phyloP scores from a whole-genome alignment of 306 rosid species.

The Quercus variabilis region DNA sequence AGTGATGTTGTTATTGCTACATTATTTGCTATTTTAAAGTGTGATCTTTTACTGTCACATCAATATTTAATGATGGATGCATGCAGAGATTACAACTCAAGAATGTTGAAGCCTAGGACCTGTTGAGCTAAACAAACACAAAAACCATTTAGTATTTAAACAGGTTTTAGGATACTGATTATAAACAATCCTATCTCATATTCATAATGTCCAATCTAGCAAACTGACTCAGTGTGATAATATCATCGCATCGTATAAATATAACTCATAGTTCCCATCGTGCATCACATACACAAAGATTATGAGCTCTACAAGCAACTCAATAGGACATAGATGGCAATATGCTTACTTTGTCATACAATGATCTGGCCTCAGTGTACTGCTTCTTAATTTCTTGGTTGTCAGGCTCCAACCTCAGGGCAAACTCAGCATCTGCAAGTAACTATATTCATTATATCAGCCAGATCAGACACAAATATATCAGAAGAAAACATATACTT shows the following conservation, averaged over 20 bases:
- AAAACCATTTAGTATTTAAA: neutral
- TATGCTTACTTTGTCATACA: slow-evolving; percentile 68
- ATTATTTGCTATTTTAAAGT: neutral
- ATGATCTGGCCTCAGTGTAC: slow-evolving; percentile 69
- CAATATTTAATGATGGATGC: neutral
- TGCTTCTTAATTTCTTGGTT: slow-evolving; percentile 95
- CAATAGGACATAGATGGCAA: neutral
- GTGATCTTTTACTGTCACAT: neutral
- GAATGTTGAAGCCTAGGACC: neutral
- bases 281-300: neutral
- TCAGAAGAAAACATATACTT: neutral
- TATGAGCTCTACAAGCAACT: neutral
- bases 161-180: neutral
- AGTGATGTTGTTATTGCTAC: neutral
- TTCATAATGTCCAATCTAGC: neutral
- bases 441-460: slow-evolving; percentile 35
- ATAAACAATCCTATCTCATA: neutral
- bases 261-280: neutral
- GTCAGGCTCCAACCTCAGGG: slow-evolving; percentile 85
- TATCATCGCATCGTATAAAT: neutral
- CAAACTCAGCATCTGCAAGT: slow-evolving; percentile 86
- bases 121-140: neutral
- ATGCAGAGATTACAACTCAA: neutral
- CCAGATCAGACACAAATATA: slow-evolving; percentile 27
- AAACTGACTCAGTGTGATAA: neutral